Percentiles rank a stretch among this genome's conserved stretches.
Conservation (phyloP, 2,329 filamentous ascomycete species). For the Penicillium sp. region DNA sequence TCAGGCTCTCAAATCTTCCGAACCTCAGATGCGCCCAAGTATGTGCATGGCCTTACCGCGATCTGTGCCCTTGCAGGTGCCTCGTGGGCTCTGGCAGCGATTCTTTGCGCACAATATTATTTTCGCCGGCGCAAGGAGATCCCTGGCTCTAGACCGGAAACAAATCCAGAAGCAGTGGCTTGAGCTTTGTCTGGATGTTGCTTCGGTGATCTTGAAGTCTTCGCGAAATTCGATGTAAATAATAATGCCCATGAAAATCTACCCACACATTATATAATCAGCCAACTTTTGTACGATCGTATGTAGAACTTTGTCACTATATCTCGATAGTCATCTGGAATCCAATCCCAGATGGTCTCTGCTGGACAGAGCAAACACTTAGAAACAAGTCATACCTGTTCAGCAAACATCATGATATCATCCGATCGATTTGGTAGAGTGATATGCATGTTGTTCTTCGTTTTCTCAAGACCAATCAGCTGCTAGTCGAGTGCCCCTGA, state of each 20-base stretch:
- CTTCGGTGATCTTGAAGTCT: background rate
- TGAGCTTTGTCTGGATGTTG: background rate
- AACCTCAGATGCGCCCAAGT: slow-evolving; percentile 27
- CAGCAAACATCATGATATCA: no score
- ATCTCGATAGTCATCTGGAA: no score
- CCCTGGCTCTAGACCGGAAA: no score
- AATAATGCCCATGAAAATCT: background rate
- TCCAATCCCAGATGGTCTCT: no score
- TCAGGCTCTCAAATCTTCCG: slow-evolving; percentile 65
- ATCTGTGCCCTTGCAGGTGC: slow-evolving; percentile 30
- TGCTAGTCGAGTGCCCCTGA: background rate
- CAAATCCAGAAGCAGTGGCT: background rate
- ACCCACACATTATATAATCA: background rate
- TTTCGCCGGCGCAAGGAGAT: slow-evolving; percentile 23
- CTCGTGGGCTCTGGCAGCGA: slow-evolving; percentile 27
- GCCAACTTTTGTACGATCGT: background rate
- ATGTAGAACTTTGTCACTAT: no score
- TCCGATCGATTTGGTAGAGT: no score
- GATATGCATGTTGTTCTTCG: no score
- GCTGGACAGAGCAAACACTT: no score
- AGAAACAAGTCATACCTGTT: no score
- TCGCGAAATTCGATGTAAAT: background rate
- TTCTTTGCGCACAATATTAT: slow-evolving; percentile 32
- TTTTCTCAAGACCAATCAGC: no score
- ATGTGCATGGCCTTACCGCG: slow-evolving; percentile 34